phyloP scores from a whole-genome alignment of 2,329 filamentous ascomycete species.

The Hymenoscyphus infarciens region DNA sequence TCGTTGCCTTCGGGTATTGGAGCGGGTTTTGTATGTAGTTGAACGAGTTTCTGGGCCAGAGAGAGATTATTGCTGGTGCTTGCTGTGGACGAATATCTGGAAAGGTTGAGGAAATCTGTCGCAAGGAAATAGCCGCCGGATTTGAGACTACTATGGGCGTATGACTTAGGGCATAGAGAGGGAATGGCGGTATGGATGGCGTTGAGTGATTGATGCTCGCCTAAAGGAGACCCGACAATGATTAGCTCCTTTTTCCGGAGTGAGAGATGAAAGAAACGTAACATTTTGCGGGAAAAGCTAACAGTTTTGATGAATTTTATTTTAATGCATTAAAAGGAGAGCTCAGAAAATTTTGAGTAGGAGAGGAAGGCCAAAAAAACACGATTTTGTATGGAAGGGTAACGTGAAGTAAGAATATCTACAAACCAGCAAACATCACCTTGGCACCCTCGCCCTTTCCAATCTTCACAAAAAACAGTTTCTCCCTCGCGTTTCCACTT shows the following conservation, averaged over 20 bases:
- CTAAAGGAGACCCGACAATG: slow-evolving; percentile 37
- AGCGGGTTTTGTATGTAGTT: slow-evolving; percentile 72
- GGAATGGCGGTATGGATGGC: slow-evolving; percentile 72
- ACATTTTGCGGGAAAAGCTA: no score
- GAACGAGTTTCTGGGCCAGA: slow-evolving; percentile 73
- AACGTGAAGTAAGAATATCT: slow-evolving; percentile 6
- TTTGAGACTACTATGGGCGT: slow-evolving; percentile 64
- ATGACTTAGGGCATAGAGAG: slow-evolving; percentile 69
- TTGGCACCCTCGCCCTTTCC: slow-evolving; percentile 56
- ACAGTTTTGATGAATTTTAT: no score
- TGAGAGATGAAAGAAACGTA: no score
- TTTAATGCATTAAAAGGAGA: no score
- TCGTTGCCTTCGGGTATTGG: slow-evolving; percentile 58
- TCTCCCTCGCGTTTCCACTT: slow-evolving; percentile 23
- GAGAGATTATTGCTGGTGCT: slow-evolving; percentile 41
- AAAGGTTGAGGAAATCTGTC: slow-evolving; percentile 77
- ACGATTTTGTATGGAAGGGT: not conserved
- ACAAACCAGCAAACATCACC: slow-evolving; percentile 65
- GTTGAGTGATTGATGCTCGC: slow-evolving; percentile 81
- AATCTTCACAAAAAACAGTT: slow-evolving; percentile 69
- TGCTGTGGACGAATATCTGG: slow-evolving; percentile 38
- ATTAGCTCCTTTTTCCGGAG: no score
- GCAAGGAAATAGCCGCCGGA: slow-evolving; percentile 49
- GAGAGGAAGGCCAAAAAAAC: not conserved
- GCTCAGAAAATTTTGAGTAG: no score